These are phyloP conservation scores for Umbelopsis sp. DNA, from an alignment of 192 early-diverging fungal species.

Conservation along the genomic window DNA sequence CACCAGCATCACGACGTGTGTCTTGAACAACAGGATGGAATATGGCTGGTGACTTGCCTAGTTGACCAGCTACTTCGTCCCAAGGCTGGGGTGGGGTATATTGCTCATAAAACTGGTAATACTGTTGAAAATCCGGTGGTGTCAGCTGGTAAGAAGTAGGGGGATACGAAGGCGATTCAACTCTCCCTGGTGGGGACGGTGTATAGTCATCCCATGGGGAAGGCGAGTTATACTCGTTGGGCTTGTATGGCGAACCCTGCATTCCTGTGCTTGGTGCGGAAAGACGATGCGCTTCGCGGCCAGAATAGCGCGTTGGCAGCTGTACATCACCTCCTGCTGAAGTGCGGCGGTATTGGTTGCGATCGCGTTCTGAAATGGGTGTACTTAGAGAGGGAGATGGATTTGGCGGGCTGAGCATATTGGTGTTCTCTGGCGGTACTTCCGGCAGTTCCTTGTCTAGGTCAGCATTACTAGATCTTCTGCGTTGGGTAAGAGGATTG, in stretches of 20 bases:
- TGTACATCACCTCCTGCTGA: background rate
- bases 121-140: slow-evolving; percentile 30
- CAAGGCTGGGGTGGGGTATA: slow-evolving; percentile 34
- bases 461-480: background rate
- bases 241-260: background rate
- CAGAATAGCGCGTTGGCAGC: background rate
- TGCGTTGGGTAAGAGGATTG: slow-evolving; percentile 20
- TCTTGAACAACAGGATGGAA: slow-evolving; percentile 21
- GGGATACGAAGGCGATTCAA: background rate
- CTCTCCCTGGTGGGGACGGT: background rate
- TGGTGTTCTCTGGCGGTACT: background rate
- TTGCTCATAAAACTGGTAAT: slow-evolving; percentile 37
- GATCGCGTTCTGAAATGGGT: slow-evolving; percentile 13
- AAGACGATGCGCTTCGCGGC: background rate
- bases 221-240: background rate
- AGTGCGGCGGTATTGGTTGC: background rate
- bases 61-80: slow-evolving; percentile 29
- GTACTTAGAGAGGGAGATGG: slow-evolving; percentile 7
- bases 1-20: slow-evolving; percentile 26
- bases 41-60: slow-evolving; percentile 19
- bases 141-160: slow-evolving; percentile 19
- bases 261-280: background rate
- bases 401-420: background rate
- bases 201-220: slow-evolving; percentile 18
- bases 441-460: slow-evolving; percentile 26